Percentiles rank a stretch among this genome's conserved stretches.
phyloP scores from a whole-genome alignment of 2,329 filamentous ascomycete genomes.

The Xylaria sp. region DNA sequence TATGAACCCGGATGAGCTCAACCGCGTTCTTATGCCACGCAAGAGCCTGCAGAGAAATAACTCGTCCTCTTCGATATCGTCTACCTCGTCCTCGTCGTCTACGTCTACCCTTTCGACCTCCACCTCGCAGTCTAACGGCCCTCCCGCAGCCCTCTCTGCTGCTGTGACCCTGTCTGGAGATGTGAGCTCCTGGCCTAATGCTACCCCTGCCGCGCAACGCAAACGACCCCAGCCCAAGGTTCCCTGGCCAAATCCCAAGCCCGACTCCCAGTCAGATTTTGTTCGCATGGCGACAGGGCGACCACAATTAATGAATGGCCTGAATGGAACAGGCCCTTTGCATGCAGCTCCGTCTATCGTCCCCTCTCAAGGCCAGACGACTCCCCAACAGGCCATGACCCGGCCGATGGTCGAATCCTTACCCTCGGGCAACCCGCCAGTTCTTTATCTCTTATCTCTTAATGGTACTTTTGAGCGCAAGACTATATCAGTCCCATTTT shows the following conservation, averaged over 20 bases:
- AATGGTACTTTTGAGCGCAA: constrained; percentile 98
- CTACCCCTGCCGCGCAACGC: constrained; percentile 47
- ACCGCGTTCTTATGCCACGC: constrained; percentile 87
- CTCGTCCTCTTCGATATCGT: constrained; percentile 86
- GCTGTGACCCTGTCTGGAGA: constrained; percentile 52
- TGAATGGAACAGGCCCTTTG: constrained; percentile 50
- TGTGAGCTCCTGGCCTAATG: constrained; percentile 57
- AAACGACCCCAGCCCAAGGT: constrained; percentile 59
- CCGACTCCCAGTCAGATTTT: constrained; percentile 55
- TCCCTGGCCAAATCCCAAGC: constrained; percentile 56
- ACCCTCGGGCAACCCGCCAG: constrained; percentile 71
- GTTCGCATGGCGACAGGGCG: constrained; percentile 48
- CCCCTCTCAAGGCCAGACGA: constrained; percentile 46
- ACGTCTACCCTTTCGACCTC: constrained; percentile 68
- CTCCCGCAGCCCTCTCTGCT: constrained; percentile 50
- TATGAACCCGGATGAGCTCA: constrained; percentile 82
- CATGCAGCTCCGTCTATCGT: constrained; percentile 47
- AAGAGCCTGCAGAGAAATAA: constrained; percentile 86
- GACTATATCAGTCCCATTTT: constrained; percentile 90
- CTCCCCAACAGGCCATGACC: constrained; percentile 53
- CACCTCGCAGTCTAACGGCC: constrained; percentile 65
- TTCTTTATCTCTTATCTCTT: constrained; percentile 85
- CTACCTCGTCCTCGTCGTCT: constrained; percentile 63
- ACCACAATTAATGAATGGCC: constrained; percentile 48
- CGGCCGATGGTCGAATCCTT: constrained; percentile 71